Percentiles rank a stretch among this genome's conserved stretches.
phyloP scores from a whole-genome alignment of 164 flowering plant genomes.

The Macadamia tetraphylla region DNA sequence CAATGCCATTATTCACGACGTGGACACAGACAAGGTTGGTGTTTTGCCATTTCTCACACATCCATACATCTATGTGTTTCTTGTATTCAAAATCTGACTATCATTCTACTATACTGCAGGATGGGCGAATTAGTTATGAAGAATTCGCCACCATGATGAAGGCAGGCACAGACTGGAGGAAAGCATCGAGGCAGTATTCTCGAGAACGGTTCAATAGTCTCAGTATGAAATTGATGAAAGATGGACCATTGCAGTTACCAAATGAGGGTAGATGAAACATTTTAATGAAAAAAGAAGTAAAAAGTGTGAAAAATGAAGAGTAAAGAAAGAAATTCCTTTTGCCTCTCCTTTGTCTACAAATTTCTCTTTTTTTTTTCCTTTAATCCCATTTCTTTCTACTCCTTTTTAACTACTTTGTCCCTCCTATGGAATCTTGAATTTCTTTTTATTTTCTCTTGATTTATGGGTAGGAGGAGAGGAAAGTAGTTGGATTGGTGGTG shows the following conservation, averaged over 20 bases:
- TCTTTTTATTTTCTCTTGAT: too few species aligned
- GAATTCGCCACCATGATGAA: conserved; percentile 86
- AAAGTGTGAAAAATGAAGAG: neutral
- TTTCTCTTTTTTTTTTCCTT: neutral
- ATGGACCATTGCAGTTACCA: conserved; percentile 47
- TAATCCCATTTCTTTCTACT: too few species aligned
- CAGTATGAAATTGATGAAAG: conserved; percentile 59
- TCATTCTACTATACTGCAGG: neutral
- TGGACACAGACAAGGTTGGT: conserved; percentile 65
- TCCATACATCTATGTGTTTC: too few species aligned
- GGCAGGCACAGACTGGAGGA: conserved; percentile 91
- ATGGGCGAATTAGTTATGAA: conserved; percentile 69
- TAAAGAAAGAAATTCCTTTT: neutral
- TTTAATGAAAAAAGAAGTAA: neutral
- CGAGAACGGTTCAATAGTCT: conserved; percentile 71
- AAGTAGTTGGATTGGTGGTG: too few species aligned
- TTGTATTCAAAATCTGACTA: neutral
- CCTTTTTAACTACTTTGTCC: too few species aligned
- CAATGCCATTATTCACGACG: conserved; percentile 61
- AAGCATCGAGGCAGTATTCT: conserved; percentile 86
- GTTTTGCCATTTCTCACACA: too few species aligned
- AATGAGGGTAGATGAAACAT: conserved; percentile 26
- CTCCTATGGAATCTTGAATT: too few species aligned
- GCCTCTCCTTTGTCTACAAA: too few species aligned
- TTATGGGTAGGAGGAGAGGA: too few species aligned